Percentiles rank a stretch among this genome's conserved stretches.
Evolutionary conservation across 495 filamentous ascomycete species (phyloP).

Genomic region (Penicillium herquei): DNA sequence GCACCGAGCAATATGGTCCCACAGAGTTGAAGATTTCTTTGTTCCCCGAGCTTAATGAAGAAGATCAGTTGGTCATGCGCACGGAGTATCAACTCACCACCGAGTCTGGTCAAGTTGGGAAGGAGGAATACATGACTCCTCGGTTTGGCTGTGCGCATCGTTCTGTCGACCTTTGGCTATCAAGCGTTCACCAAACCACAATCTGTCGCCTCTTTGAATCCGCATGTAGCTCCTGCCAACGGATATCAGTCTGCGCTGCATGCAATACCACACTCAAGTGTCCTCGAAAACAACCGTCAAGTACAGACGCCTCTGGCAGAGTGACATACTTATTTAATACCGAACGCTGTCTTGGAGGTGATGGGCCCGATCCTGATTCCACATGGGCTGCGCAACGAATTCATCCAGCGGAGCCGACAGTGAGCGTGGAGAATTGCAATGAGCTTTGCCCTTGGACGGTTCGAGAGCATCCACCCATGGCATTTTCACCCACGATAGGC

Average conservation of each 20-base stretch:
- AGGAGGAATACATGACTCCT: conserved; percentile 43
- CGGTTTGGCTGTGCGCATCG: conserved; percentile 49
- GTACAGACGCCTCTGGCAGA: conserved; percentile 21
- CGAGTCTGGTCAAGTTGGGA: conserved; percentile 38
- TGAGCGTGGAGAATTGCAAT: conserved; percentile 42
- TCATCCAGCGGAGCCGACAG: conserved; percentile 38
- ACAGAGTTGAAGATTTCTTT: conserved; percentile 39
- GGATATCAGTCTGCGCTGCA: conserved; percentile 40
- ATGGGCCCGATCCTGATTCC: conserved; percentile 28
- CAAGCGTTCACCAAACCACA: conserved; percentile 42
- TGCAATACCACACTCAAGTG: conserved; percentile 41
- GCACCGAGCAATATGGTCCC: conserved; percentile 41
- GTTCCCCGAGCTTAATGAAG: conserved; percentile 37
- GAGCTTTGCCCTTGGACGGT: conserved; percentile 47
- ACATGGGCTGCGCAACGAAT: conserved; percentile 40
- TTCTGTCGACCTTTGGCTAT: conserved; percentile 47
- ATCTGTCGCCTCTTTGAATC: conserved; percentile 41
- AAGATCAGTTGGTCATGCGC: conserved; percentile 33
- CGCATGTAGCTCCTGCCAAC: conserved; percentile 38
- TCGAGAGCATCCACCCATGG: conserved; percentile 39
- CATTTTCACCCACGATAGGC: conserved; percentile 33
- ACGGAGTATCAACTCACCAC: conserved; percentile 44
- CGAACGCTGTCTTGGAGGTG: conserved; percentile 37
- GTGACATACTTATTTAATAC: conserved; percentile 44
- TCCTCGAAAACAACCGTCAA: conserved; percentile 36